phyloP scores from a whole-genome alignment of 345 rosid species.

The Excoecaria cochinchinensis region DNA sequence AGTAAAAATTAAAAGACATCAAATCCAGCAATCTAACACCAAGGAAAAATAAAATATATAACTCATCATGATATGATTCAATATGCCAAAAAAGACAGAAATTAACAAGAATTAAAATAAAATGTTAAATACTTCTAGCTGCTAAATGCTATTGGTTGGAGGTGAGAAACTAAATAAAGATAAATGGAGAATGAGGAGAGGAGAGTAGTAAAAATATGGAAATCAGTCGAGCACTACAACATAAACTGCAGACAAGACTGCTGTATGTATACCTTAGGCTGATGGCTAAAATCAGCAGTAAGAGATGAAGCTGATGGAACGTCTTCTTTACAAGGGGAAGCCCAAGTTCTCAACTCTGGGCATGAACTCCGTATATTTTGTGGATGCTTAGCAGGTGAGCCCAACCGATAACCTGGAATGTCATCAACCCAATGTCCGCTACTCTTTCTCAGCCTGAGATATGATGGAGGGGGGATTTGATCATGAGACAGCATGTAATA shows the following conservation, averaged over 20 bases:
- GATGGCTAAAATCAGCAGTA: conserved; percentile 37
- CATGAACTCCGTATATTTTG: conserved; percentile 45
- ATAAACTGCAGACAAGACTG: conserved; percentile 1
- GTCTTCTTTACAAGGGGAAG: conserved; percentile 37
- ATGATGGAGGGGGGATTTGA: conserved; percentile 42
- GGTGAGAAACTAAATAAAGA: neutral
- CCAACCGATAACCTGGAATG: conserved; percentile 35
- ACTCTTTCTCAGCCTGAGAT: conserved; percentile 39
- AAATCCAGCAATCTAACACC: neutral
- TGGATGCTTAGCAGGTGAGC: conserved; percentile 37
- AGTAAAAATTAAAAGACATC: neutral
- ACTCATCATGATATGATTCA: neutral
- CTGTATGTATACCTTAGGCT: conserved; percentile 41
- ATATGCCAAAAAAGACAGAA: neutral
- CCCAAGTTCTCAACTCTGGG: conserved; percentile 42
- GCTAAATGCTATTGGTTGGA: neutral
- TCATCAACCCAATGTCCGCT: conserved; percentile 47
- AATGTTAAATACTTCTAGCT: neutral
- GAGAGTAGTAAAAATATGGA: neutral
- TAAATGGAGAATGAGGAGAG: neutral
- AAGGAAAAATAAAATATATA: neutral
- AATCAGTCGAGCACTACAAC: neutral
- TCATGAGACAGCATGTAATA: conserved; percentile 57
- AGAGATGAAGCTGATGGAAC: conserved; percentile 34
- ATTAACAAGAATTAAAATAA: neutral